A percentile compares a stretch with the other conserved stretches of the same genome.
Evolutionary conservation across 805 yeast genomes (phyloP).

Genomic region (Zygoascus biomembranicola): DNA sequence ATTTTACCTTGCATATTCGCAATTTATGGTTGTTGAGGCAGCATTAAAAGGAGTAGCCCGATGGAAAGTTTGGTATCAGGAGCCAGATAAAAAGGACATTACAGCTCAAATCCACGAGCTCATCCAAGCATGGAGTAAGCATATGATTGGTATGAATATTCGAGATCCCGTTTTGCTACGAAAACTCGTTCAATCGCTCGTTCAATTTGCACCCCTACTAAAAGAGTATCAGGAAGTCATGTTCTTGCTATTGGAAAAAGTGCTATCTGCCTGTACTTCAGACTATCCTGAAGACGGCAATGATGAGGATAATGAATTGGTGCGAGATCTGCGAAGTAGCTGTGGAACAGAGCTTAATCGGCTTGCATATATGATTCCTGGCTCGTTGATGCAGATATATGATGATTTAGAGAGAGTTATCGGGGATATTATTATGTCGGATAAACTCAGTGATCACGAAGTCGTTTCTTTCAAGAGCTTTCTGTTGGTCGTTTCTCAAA

Average conservation of each 20-base stretch:
- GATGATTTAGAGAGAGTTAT: slow-evolving; percentile 78
- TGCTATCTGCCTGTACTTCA: slow-evolving; percentile 68
- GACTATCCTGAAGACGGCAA: slow-evolving; percentile 46
- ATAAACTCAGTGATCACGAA: slow-evolving; percentile 80
- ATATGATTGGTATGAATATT: slow-evolving; percentile 60
- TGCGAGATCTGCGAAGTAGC: slow-evolving; percentile 80
- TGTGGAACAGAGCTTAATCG: slow-evolving; percentile 94
- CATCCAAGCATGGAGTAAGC: slow-evolving; percentile 50
- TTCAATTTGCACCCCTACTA: slow-evolving; percentile 85
- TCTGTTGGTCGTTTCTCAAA: slow-evolving; percentile 80
- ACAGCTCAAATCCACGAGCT: slow-evolving; percentile 47
- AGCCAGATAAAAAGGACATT: slow-evolving; percentile 45
- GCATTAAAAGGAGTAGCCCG: slow-evolving; percentile 87
- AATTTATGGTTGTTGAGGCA: slow-evolving; percentile 79
- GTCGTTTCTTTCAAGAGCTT: slow-evolving; percentile 91
- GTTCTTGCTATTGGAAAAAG: slow-evolving; percentile 78
- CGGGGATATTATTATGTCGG: slow-evolving; percentile 54
- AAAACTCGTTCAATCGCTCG: slow-evolving; percentile 84
- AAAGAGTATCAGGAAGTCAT: slow-evolving; percentile 62
- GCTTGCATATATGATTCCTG: slow-evolving; percentile 92
- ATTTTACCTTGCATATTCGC: slow-evolving; percentile 68
- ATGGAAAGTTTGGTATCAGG: slow-evolving; percentile 90
- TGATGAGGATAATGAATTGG: slow-evolving; percentile 63
- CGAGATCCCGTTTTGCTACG: slow-evolving; percentile 75
- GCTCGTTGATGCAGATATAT: slow-evolving; percentile 70